phyloP scores from a whole-genome alignment of 148 eudicot genomes.

The Cornus kousa region DNA sequence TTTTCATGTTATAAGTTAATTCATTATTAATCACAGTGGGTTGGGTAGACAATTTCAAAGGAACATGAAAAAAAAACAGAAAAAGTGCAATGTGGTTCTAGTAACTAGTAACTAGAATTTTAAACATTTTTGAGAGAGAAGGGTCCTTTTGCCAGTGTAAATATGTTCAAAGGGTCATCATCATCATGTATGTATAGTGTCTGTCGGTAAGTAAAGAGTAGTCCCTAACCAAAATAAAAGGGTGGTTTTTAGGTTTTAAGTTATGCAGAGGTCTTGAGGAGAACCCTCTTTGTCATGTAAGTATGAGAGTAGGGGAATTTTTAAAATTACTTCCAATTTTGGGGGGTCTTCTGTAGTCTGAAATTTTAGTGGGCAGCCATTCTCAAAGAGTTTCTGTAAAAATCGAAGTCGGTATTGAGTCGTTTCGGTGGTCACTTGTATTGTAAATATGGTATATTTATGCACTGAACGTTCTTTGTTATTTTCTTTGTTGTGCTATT shows the following conservation, averaged over 20 bases:
- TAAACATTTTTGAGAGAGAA: slow-evolving; percentile 23
- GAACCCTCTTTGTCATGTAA: slow-evolving; percentile 23
- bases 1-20: too few species aligned
- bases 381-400: slow-evolving; percentile 28
- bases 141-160: slow-evolving; percentile 37
- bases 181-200: slow-evolving; percentile 29
- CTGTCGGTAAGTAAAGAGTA: slow-evolving; percentile 42
- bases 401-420: slow-evolving; percentile 18
- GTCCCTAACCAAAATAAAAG: slow-evolving; percentile 18
- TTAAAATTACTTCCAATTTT: slow-evolving; percentile 7
- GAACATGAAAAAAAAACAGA: too few species aligned
- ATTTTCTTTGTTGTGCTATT: not conserved
- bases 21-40: too few species aligned
- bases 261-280: not conserved
- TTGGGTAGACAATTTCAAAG: too few species aligned
- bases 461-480: not conserved
- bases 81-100: too few species aligned
- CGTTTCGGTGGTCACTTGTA: not conserved
- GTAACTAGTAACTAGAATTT: too few species aligned
- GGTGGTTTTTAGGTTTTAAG: slow-evolving; percentile 1
- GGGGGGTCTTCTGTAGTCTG: slow-evolving; percentile 9
- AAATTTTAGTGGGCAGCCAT: slow-evolving; percentile 13
- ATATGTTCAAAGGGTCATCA: slow-evolving; percentile 39
- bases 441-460: not conserved
- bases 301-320: slow-evolving; percentile 18